Conservation (phyloP, 108 stramenopile genomes). For the Stephanodiscus minutulus region DNA sequence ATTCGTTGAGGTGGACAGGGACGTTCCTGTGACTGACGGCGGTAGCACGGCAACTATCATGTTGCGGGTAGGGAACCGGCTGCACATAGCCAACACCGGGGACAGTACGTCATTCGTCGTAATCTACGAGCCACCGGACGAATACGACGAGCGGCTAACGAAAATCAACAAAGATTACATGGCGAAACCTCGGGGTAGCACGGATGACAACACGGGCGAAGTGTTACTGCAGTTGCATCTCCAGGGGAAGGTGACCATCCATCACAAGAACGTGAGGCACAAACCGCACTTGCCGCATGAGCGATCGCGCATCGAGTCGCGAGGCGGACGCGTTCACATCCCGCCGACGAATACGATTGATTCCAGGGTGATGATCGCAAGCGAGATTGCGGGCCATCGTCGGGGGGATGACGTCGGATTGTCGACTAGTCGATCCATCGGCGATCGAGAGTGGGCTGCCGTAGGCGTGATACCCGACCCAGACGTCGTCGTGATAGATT, state of each 20-base stretch:
- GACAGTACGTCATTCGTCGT: constrained; percentile 70
- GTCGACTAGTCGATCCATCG: constrained; percentile 76
- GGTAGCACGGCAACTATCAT: constrained; percentile 69
- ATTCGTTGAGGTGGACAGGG: constrained; percentile 58
- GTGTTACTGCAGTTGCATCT: constrained; percentile 15
- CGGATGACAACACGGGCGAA: background rate
- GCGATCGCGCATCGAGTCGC: constrained; percentile 55
- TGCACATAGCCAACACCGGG: constrained; percentile 74
- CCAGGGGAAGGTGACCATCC: constrained; percentile 42
- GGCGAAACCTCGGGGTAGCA: constrained; percentile 3
- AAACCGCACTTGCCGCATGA: constrained; percentile 73
- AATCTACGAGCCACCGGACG: constrained; percentile 25
- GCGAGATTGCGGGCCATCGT: constrained; percentile 52
- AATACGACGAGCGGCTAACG: constrained; percentile 3
- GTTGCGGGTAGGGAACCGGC: constrained; percentile 50
- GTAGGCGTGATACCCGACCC: constrained; percentile 78
- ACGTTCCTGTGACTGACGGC: constrained; percentile 50
- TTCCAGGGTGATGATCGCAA: constrained; percentile 38
- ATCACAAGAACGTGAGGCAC: constrained; percentile 46
- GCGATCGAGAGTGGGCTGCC: constrained; percentile 65
- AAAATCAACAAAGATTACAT: constrained; percentile 15
- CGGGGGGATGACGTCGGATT: constrained; percentile 58
- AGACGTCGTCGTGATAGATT: constrained; percentile 54
- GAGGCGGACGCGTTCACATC: constrained; percentile 65
- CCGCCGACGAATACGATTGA: constrained; percentile 44